A percentile compares a stretch with the other conserved stretches of the same genome.
Conservation (phyloP, 805 yeast genomes). For the Candida wancherniae region DNA sequence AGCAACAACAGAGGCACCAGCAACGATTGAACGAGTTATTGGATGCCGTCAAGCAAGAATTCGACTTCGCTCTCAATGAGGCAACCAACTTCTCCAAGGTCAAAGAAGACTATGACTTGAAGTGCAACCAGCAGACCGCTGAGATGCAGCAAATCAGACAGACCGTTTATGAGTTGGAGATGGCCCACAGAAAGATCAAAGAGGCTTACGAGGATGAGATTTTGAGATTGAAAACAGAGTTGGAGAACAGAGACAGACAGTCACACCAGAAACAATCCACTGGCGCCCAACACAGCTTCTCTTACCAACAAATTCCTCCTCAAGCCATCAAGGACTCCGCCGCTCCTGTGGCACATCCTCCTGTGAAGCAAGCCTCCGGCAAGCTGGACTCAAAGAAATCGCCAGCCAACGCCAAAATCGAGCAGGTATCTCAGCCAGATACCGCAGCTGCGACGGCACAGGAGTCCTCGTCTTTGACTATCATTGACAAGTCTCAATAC, state of each 20-base stretch:
- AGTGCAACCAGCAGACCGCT: constrained; percentile 83
- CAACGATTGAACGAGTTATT: constrained; percentile 68
- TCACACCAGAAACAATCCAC: constrained; percentile 35
- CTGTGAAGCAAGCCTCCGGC: constrained; percentile 15
- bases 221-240: constrained; percentile 74
- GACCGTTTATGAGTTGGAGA: constrained; percentile 88
- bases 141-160: constrained; percentile 93
- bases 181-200: constrained; percentile 91
- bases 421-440: constrained; percentile 10
- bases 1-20: constrained; percentile 39
- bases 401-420: constrained; percentile 12
- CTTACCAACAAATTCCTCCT: constrained; percentile 23
- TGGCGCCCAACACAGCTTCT: constrained; percentile 35
- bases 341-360: constrained; percentile 21
- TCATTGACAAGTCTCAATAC: constrained; percentile 39
- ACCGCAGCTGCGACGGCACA: constrained; percentile 13
- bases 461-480: constrained; percentile 24
- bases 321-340: constrained; percentile 8
- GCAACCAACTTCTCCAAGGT: constrained; percentile 82
- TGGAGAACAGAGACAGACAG: constrained; percentile 73
- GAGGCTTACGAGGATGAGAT: constrained; percentile 96
- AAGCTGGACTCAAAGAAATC: constrained; percentile 11
- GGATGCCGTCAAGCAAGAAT: constrained; percentile 90
- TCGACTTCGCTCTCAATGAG: constrained; percentile 77
- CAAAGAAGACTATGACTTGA: constrained; percentile 87